phyloP scores from a whole-genome alignment of 306 rosid genomes.

The Prunus mume region DNA sequence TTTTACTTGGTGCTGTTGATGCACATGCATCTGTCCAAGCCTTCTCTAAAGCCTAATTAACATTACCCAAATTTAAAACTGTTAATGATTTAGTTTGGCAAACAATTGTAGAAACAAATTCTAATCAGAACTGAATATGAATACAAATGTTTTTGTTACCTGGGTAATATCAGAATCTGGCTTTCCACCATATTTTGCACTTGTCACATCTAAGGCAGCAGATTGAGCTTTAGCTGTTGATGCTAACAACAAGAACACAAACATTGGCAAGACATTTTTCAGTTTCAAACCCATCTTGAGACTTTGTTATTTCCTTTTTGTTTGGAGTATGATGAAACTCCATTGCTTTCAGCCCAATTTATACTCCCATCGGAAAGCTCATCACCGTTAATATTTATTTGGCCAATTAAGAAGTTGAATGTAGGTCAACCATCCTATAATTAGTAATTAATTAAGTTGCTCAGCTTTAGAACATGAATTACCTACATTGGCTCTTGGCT shows the following conservation, averaged over 20 bases:
- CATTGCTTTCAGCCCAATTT: not conserved
- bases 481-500: no score
- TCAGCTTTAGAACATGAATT: no score
- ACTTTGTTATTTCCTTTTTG: not conserved
- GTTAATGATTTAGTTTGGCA: no score
- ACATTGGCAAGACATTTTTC: not conserved
- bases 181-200: constrained; percentile 20
- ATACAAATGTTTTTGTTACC: constrained; percentile 9
- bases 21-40: constrained; percentile 44
- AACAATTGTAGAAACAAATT: no score
- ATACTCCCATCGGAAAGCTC: not conserved
- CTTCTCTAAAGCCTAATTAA: constrained; percentile 25
- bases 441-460: no score
- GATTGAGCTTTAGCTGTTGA: not conserved
- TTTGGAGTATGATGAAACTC: not conserved
- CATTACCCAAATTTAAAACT: no score
- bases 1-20: constrained; percentile 17
- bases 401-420: not conserved
- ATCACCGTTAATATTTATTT: not conserved
- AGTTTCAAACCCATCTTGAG: constrained; percentile 11
- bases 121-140: no score
- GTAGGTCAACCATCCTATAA: no score
- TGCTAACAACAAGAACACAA: not conserved
- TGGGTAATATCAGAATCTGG: constrained; percentile 12
- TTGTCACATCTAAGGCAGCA: constrained; percentile 5